Evolutionary conservation across 257 asterid species (phyloP).

Genomic region (Primulina tabacum): DNA sequence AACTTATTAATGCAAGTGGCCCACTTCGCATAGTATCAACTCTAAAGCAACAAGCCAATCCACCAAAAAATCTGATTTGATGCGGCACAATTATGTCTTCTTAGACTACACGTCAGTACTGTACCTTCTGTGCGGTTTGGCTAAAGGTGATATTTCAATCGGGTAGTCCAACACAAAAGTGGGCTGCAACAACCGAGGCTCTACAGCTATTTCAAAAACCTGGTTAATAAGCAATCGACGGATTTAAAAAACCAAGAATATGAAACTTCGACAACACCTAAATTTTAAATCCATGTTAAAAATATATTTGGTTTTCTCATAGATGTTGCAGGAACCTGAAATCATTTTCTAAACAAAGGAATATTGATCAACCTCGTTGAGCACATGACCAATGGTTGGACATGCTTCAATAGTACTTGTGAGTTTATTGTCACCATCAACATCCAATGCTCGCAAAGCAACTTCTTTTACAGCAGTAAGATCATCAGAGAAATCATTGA

Average conservation of each 20-base stretch:
- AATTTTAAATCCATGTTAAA: not conserved
- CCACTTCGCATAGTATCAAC: not conserved
- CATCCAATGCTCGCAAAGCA: constrained; percentile 40
- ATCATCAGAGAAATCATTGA: constrained; percentile 56
- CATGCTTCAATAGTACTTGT: constrained; percentile 60
- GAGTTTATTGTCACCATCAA: constrained; percentile 36
- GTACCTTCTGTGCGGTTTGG: constrained; percentile 96
- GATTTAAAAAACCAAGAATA: constrained; percentile 4
- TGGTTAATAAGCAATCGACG: constrained; percentile 28
- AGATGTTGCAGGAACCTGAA: not conserved
- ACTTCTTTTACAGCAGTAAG: constrained; percentile 59
- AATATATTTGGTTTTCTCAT: not conserved
- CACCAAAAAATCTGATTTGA: not conserved
- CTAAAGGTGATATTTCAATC: constrained; percentile 89
- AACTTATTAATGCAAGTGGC: not conserved
- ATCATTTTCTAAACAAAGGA: constrained; percentile 15
- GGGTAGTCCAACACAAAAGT: constrained; percentile 98
- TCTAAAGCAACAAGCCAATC: not conserved
- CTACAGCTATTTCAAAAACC: constrained; percentile 86
- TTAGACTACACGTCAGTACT: not conserved
- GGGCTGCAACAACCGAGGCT: constrained; percentile 81
- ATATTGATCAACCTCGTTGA: constrained; percentile 64
- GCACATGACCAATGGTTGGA: constrained; percentile 76
- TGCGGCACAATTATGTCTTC: constrained; percentile 10
- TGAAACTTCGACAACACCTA: not conserved